Evolutionary conservation across 371 early-diverging fungal species (phyloP), one percentile per base, ranked within the genome.

Genomic region (Syncephalis fuscata): DNA sequence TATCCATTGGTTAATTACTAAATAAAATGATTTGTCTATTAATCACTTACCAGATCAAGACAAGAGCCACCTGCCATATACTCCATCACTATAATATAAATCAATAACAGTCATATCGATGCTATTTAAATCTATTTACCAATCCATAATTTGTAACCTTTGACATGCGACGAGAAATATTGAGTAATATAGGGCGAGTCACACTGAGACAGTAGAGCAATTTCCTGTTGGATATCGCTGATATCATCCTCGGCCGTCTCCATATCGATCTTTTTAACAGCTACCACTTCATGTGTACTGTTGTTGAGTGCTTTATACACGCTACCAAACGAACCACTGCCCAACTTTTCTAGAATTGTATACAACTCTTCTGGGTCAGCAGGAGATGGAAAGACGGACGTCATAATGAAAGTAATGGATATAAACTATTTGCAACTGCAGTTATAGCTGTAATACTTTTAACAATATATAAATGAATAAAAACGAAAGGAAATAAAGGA

Each of bases 171-270:
- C 23, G 84, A 83, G 60, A 76, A 74, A 59, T 86, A 86, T 74
- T 82, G 85, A 52, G 91, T 92, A 46, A 93, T 88, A 58, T 77
- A 83, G 38, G 71, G 74, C 9, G 90, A 88, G 52, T 92, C 86
- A 45, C 92, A 73, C 56, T 92, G 93, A 19, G 92, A 86, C 25
- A 97, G 65, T 47, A 97, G 82, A 37, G 79, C 81, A 54, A 95
- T 97, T 62, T 97, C 98, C 61, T 89, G 88, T 57, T 90, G 92
- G 56, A 97, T 92, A 65, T 94, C 98, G 54, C 90, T 92, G 52
- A 95, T 93, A 56, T 97, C 94, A 56, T 95, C 95, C 55, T 95
- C 96, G 24, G 92, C 87, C 50, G 85, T 81, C 54, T 90, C 92
- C 27, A 92, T 66, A 57, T 90, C 88, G 60, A 91, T 89, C 46